A percentile compares a stretch with the other conserved stretches of the same genome.
Evolutionary conservation across 129 eudicot genomes (phyloP).

Genomic region (Flaveria brownii): DNA sequence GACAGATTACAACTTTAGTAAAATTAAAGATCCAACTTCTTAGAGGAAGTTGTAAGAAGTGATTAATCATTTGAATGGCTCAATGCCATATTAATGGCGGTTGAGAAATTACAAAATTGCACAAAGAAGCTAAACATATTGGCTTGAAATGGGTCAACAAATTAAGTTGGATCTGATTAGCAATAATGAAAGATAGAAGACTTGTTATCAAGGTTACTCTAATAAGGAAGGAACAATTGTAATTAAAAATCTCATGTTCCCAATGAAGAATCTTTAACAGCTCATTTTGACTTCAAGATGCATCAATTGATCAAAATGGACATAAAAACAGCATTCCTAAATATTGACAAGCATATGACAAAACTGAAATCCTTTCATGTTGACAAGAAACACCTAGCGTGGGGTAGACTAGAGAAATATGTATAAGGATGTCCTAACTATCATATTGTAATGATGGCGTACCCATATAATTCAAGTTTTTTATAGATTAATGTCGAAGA

Average conservation of each 20-base stretch:
- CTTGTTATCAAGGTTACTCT: background rate
- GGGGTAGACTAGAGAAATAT: background rate
- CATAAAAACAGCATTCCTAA: background rate
- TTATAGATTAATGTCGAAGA: background rate
- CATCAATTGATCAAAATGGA: background rate
- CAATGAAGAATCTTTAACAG: background rate
- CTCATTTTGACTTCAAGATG: slow-evolving; percentile 2
- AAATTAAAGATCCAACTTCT: slow-evolving; percentile 1
- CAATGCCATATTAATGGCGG: background rate
- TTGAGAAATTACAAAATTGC: background rate
- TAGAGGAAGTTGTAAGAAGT: background rate
- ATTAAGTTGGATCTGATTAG: background rate
- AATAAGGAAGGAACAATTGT: background rate
- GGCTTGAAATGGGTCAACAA: background rate
- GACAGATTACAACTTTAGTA: background rate
- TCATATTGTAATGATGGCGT: background rate
- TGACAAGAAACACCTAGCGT: background rate
- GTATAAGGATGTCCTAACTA: background rate
- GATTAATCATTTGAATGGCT: background rate
- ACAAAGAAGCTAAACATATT: background rate
- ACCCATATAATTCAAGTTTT: background rate
- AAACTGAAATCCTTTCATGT: background rate
- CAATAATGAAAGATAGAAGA: background rate
- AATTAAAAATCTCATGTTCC: background rate
- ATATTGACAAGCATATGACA: slow-evolving; percentile 9